phyloP scores from a whole-genome alignment of 2,329 filamentous ascomycete genomes.

The Fusarium avenaceum region DNA sequence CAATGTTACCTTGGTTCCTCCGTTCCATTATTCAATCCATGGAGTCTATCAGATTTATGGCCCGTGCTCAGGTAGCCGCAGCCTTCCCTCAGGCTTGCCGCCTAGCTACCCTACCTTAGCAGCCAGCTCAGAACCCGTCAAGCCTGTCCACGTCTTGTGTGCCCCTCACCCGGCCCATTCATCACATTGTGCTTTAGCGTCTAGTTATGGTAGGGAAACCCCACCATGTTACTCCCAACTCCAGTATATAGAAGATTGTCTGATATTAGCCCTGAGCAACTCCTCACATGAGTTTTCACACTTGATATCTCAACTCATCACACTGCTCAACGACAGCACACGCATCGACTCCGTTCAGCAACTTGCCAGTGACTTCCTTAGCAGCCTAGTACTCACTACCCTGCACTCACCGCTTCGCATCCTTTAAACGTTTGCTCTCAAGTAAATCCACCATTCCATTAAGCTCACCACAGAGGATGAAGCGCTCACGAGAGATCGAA shows the following conservation, averaged over 20 bases:
- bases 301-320: background rate
- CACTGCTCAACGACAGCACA: background rate
- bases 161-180: constrained; percentile 35
- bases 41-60: background rate
- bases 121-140: constrained; percentile 1
- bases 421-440: constrained; percentile 34
- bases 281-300: background rate
- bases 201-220: constrained; percentile 7
- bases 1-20: background rate
- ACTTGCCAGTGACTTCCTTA: constrained; percentile 2
- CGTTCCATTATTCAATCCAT: background rate
- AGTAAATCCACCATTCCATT: constrained; percentile 48
- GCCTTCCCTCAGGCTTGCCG: background rate
- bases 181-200: constrained; percentile 33
- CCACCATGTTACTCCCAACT: constrained; percentile 25
- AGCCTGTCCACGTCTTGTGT: constrained; percentile 7
- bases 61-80: constrained; percentile 23
- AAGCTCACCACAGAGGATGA: constrained; percentile 63
- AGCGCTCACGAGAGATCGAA: constrained; percentile 73
- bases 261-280: background rate
- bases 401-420: constrained; percentile 43
- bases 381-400: constrained; percentile 19
- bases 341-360: constrained; percentile 1
- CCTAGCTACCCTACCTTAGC: too few relatives aligned
- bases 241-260: constrained; percentile 7